phyloP scores from a whole-genome alignment of 495 filamentous ascomycete genomes.

The Daldinia decipiens region DNA sequence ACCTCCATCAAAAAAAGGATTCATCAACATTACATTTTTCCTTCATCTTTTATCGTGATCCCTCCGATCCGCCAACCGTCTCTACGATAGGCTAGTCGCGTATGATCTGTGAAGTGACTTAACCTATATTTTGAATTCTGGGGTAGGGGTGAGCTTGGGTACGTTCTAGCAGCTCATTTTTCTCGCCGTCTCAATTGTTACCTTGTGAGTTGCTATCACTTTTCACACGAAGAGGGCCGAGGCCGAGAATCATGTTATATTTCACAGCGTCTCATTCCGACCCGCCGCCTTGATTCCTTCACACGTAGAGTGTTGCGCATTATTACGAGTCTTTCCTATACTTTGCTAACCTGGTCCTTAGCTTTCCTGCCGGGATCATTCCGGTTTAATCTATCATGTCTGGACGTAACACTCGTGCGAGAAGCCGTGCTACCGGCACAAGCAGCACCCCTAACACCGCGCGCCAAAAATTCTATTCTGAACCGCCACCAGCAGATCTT shows the following conservation, averaged over 20 bases:
- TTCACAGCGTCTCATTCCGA: background rate
- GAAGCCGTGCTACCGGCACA: constrained; percentile 31
- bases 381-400: constrained; percentile 40
- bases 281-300: background rate
- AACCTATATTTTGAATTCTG: constrained; percentile 18
- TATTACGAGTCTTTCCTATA: background rate
- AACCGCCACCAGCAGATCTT: constrained; percentile 34
- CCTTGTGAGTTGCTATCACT: background rate
- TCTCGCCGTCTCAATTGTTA: background rate
- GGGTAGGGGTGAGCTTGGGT: constrained; percentile 25
- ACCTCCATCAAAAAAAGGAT: constrained; percentile 22
- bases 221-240: background rate
- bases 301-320: too few relatives aligned
- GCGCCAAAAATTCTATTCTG: constrained; percentile 12
- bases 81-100: background rate
- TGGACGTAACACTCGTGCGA: constrained; percentile 42
- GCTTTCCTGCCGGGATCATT: background rate
- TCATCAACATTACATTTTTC: constrained; percentile 14
- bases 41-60: constrained; percentile 17
- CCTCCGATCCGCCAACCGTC: background rate
- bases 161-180: background rate
- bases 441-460: constrained; percentile 21
- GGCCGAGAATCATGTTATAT: background rate
- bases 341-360: constrained; percentile 6
- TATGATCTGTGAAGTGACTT: constrained; percentile 17